Evolutionary conservation across 2,329 filamentous ascomycete species (phyloP).

Genomic region (Aspergillus spinulosporus): DNA sequence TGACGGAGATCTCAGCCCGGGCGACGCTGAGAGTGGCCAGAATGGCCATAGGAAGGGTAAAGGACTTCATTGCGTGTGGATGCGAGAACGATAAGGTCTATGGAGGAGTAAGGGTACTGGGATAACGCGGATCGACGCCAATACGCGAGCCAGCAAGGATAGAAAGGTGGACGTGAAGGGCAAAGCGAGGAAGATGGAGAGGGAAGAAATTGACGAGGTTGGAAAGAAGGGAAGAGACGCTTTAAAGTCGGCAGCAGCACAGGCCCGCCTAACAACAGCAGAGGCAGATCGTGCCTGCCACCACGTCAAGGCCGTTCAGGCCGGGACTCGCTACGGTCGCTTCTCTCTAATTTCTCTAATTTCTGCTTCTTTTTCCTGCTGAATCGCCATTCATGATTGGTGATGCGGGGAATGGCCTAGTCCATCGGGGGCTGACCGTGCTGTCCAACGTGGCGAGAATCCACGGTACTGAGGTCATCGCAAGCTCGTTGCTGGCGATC

Average conservation of each 20-base stretch:
- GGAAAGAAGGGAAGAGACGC: neutral
- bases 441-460: neutral
- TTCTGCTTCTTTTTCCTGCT: neutral
- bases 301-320: neutral
- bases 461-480: neutral
- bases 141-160: neutral
- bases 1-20: constrained; percentile 27
- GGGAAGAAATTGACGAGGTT: constrained; percentile 12
- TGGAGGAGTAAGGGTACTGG: constrained; percentile 4
- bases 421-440: neutral
- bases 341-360: neutral
- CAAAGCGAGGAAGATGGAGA: neutral
- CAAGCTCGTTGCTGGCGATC: neutral
- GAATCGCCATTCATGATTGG: neutral
- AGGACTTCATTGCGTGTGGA: constrained; percentile 34
- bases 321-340: too few species aligned
- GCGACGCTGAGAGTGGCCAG: constrained; percentile 31
- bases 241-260: constrained; percentile 8
- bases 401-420: neutral
- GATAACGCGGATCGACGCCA: neutral
- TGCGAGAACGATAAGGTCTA: constrained; percentile 2
- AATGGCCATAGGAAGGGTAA: constrained; percentile 33
- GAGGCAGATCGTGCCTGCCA: neutral
- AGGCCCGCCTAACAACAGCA: neutral
- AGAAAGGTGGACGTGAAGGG: neutral